Evolutionary conservation across 2,329 filamentous ascomycete species (phyloP).

Genomic region (Chaetomium globosum): DNA sequence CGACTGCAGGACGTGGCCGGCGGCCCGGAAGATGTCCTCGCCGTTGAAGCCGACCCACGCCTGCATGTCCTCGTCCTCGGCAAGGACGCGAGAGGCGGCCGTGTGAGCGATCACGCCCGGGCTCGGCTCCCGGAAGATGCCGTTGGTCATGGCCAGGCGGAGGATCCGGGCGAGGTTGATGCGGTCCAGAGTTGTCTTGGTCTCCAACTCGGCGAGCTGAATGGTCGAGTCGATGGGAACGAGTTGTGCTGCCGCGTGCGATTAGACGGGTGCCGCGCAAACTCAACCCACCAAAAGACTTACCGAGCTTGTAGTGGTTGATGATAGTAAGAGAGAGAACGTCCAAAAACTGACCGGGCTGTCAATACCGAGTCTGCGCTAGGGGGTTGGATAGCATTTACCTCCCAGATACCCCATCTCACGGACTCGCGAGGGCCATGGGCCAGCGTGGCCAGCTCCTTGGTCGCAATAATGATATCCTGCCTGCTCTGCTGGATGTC

Average conservation of each 20-base stretch:
- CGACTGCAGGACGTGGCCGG: conserved; percentile 51
- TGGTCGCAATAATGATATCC: conserved; percentile 53
- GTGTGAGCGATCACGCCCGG: conserved; percentile 59
- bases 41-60: conserved; percentile 60
- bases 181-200: conserved; percentile 51
- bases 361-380: not conserved
- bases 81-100: conserved; percentile 55
- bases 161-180: conserved; percentile 56
- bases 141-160: conserved; percentile 61
- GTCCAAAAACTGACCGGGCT: conserved; percentile 49
- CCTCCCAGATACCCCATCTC: conserved; percentile 57
- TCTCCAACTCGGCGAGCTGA: conserved; percentile 50
- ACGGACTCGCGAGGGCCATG: conserved; percentile 55
- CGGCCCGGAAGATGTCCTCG: conserved; percentile 57
- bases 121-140: conserved; percentile 56
- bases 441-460: conserved; percentile 52
- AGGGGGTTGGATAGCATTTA: conserved; percentile 39
- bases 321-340: conserved; percentile 55
- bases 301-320: conserved; percentile 55
- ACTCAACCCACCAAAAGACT: conserved; percentile 15
- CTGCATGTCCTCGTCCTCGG: conserved; percentile 51
- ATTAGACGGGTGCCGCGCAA: conserved; percentile 22
- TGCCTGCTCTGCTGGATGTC: conserved; percentile 51
- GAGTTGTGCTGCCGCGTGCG: conserved; percentile 48
- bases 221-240: conserved; percentile 53